phyloP scores from a whole-genome alignment of 495 filamentous ascomycete genomes.

The Aspergillus cristatus region DNA sequence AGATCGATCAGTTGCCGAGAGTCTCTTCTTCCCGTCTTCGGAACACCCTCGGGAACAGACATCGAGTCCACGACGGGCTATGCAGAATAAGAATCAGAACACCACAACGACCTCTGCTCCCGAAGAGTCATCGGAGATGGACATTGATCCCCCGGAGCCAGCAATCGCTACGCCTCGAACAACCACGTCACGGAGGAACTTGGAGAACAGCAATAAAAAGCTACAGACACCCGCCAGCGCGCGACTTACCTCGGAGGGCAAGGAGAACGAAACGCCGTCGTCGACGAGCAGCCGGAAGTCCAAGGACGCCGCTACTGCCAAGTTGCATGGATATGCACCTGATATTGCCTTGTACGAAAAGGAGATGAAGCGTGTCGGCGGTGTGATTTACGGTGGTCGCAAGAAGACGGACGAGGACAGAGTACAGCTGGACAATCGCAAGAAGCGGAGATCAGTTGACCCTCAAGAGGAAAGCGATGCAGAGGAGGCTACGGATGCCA shows the following conservation, averaged over 20 bases:
- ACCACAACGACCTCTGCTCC: constrained; percentile 14
- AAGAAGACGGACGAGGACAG: constrained; percentile 43
- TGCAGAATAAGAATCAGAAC: constrained; percentile 32
- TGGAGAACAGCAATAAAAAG: constrained; percentile 12
- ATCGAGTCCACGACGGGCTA: constrained; percentile 17
- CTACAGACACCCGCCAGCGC: constrained; percentile 40
- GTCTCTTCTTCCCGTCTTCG: constrained; percentile 41
- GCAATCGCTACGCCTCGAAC: constrained; percentile 21
- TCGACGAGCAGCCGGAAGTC: constrained; percentile 74
- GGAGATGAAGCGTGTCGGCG: constrained; percentile 82
- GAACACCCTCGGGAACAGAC: constrained; percentile 12
- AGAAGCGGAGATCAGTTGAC: constrained; percentile 33
- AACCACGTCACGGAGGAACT: constrained; percentile 19
- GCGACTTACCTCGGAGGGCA: constrained; percentile 43
- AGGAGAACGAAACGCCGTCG: constrained; percentile 81
- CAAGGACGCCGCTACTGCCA: constrained; percentile 70
- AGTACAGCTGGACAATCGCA: constrained; percentile 21
- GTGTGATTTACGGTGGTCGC: constrained; percentile 65
- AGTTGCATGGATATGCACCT: constrained; percentile 62
- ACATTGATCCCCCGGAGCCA: constrained; percentile 8
- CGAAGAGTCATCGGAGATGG: constrained; percentile 10
- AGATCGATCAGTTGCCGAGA: constrained; percentile 45
- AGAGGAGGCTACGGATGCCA: constrained; percentile 43
- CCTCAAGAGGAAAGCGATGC: constrained; percentile 43
- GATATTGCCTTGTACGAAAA: constrained; percentile 90